Conservation (phyloP, 129 eudicot genomes). For the Flaveria brownii region DNA sequence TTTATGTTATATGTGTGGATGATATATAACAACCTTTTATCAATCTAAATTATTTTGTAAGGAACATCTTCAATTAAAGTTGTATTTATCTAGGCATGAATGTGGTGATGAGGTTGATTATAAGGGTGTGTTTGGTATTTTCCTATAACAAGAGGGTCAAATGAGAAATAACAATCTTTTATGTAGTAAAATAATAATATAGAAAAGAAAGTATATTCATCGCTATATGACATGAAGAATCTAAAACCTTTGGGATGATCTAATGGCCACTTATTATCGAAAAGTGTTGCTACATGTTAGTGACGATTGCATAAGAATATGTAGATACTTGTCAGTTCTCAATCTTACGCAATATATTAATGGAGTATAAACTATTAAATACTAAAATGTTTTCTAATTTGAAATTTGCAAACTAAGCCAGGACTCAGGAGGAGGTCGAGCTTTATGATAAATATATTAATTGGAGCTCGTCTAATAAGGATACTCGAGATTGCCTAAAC, state of each 20-base stretch:
- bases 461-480: no score
- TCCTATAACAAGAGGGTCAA: not conserved
- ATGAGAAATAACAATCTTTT: not conserved
- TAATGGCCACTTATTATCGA: constrained; percentile 36
- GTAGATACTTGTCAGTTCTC: constrained; percentile 31
- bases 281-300: constrained; percentile 14
- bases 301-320: constrained; percentile 26
- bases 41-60: not conserved
- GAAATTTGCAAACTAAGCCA: not conserved
- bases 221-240: constrained; percentile 25
- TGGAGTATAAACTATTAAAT: constrained; percentile 25
- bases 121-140: constrained; percentile 8
- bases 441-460: not conserved
- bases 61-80: not conserved
- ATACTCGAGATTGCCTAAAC: not conserved
- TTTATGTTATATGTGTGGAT: not conserved
- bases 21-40: not conserved
- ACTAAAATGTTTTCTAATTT: not conserved
- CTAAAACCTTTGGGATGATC: constrained; percentile 46
- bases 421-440: not conserved
- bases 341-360: not conserved
- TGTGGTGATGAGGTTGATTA: not conserved
- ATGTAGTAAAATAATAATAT: constrained; percentile 17
- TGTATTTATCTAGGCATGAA: not conserved
- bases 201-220: constrained; percentile 27